Conservation (phyloP, 2,329 filamentous ascomycete genomes). For the Magnaporthiopsis poae region DNA sequence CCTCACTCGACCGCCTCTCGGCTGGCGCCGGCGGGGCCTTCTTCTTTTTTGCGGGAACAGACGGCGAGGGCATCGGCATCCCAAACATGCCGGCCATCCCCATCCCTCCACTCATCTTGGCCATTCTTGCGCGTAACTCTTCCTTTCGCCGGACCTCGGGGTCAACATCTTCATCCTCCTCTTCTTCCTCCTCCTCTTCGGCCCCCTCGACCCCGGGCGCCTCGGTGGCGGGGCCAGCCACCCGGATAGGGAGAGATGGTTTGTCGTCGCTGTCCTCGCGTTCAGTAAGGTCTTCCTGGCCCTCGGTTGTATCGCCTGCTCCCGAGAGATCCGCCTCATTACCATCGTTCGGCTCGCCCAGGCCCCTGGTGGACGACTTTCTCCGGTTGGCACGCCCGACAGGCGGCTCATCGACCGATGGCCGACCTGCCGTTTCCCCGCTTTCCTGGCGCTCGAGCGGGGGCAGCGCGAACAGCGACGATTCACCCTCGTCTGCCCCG, state of each 20-base stretch:
- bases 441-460: conserved; percentile 37
- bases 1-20: conserved; percentile 33
- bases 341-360: conserved; percentile 41
- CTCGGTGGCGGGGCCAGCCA: conserved; percentile 24
- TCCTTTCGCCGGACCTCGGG: conserved; percentile 76
- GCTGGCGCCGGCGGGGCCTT: conserved; percentile 29
- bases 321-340: conserved; percentile 58
- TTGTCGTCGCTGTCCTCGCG: conserved; percentile 66
- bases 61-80: conserved; percentile 48
- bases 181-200: conserved; percentile 59
- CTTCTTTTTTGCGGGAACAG: conserved; percentile 47
- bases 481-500: conserved; percentile 23
- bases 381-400: conserved; percentile 34
- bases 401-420: conserved; percentile 41
- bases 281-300: conserved; percentile 52
- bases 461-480: conserved; percentile 24
- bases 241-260: conserved; percentile 28
- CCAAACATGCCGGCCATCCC: conserved; percentile 93
- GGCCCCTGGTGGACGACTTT: conserved; percentile 38
- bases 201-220: conserved; percentile 35
- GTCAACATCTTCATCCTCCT: conserved; percentile 76
- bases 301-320: conserved; percentile 54
- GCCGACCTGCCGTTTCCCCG: conserved; percentile 36
- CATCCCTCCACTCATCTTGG: conserved; percentile 96
- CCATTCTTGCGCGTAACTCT: conserved; percentile 89